Evolutionary conservation across 202 grass and related monocot genomes (phyloP), one percentile per base, ranked within the genome.

Genomic region (Hordeum pubiflorum): DNA sequence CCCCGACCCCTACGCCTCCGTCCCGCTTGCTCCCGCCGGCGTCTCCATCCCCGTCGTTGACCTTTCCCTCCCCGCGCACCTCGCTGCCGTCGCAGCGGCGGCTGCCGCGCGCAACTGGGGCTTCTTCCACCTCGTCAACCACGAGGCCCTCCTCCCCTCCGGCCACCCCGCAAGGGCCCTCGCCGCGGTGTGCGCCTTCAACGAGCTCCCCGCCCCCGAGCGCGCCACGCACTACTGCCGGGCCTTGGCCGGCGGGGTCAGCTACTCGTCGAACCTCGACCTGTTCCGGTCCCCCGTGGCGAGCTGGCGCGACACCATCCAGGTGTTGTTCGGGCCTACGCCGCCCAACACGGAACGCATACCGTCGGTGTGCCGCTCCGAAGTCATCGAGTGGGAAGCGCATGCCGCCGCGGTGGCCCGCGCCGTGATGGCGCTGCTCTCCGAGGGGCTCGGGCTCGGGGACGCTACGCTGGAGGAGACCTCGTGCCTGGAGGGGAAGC

Each of bases 261-360:
- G 18, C 75, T 97, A 97, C 86, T 89, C 61, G 14, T 97, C 90
- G 65, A 91, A 91, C 74, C 36, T 91, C 0, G 93, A 97, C 59
- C 86, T 93, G 64, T 91, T 81, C 84, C 43, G 20, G 4, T 85
- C 90, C 17, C 40, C 71, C 23, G 88, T 85, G 22, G 85, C 87
- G 54, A 96, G 90, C 89, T 96, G 93, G 90, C 86, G 88, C 6
- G 90, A 93, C 84, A 93, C 93, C 24, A 75, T 93, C 74, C 86
- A 85, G 75, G 34, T 92, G 14, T 0, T 11, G 18, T 76, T 80
- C 39, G 87, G 85, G 9, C 72, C 87, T 34, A 52, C 26, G 22
- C 69, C n/a, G 20, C 33, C 75, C 6, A 84, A 91, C 38, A 43
- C 59, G 5, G 81, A 71, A 0, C 78, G 78, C 62, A 87, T 97